A percentile compares a stretch with the other conserved stretches of the same genome.
These are phyloP conservation scores for Glaciozyma antarctica DNA, from an alignment of 768 basidiomycete species.

Conservation along the genomic window DNA sequence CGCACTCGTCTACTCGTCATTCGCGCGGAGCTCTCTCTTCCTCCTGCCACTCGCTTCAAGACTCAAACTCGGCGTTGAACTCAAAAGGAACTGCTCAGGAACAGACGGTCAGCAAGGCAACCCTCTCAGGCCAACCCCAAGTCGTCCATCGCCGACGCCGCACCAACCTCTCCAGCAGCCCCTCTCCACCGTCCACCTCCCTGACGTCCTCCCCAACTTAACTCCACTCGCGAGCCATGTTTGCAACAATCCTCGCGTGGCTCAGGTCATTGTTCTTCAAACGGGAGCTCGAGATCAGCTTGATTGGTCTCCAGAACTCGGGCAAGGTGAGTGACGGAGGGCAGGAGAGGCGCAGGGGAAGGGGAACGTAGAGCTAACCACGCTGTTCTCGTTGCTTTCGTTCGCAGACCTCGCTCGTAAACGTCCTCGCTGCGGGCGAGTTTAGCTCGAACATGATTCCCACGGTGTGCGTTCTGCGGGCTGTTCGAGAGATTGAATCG, in stretches of 20 bases:
- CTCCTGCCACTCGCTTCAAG: no score
- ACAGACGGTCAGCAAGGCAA: no score
- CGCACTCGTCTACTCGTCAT: no score
- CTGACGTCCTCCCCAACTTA: background rate
- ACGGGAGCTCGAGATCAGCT: conserved; percentile 15
- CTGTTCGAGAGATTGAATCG: no score
- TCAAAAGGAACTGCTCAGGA: no score
- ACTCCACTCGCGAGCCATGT: conserved; percentile 1
- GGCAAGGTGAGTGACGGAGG: conserved; percentile 11
- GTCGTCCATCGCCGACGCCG: no score
- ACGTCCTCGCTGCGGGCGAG: conserved; percentile 20
- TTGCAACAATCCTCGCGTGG: conserved; percentile 23
- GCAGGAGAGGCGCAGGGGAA: no score
- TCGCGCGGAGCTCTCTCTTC: no score
- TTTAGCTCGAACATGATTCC: conserved; percentile 30
- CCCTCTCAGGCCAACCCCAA: no score
- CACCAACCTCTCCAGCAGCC: no score
- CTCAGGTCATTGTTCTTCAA: conserved; percentile 22
- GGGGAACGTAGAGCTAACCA: no score
- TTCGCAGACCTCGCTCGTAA: conserved; percentile 23
- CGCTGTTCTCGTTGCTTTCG: background rate
- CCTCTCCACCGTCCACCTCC: background rate
- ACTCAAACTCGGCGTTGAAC: no score
- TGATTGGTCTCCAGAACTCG: conserved; percentile 27
- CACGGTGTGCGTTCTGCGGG: conserved; percentile 11